Evolutionary conservation across 331 rosid species (phyloP), one percentile per base, ranked within the genome.

Genomic region (Erythrophleum ivorense): DNA sequence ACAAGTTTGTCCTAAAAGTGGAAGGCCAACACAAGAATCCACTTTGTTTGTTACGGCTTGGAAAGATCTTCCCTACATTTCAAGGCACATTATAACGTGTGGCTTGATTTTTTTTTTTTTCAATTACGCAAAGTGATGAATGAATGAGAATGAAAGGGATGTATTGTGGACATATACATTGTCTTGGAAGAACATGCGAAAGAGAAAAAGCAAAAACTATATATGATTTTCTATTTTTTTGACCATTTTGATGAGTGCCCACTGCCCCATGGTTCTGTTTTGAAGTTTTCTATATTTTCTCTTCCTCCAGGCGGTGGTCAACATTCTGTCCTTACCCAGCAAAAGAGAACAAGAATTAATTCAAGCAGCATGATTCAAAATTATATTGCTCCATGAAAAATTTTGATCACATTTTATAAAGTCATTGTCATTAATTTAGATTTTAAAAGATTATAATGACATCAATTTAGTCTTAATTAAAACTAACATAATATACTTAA

Each of bases 41-140:
- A 18, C 82, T 65, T 52, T 31, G 19, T 71, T 48, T 31, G 84
- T 91, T 91, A 65, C 96, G 96, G 85, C 85, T 67, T 49, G 87
- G 92, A 73, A 86, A 80, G 18, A 83, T 64, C 70, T 86, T 88
- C 83, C 34, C 58, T 66, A 24, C 88, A 86, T 78, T 89, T 87
- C 60, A 48, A 71, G 88, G 70, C 52, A 21, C 85, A 31, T 82
- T 76, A 76, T 73, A 79, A 83, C 73, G 60, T 68, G 89, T 85
- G 89, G 29, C 29, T 24, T 24, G 46, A 1, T 43, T 43, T 43
- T 43, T 7, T 46, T 9, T 24, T 12, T 38, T 4, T 21, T 84
- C 86, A 74, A 75, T 85, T 80, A 88, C 92, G 92, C 89, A 89
- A 89, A n/a, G 82, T 81, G 80, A 21, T 75, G 41, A 40, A 77